Evolutionary conservation across 2,329 filamentous ascomycete species (phyloP).

Genomic region (Dactylellina cionopaga): DNA sequence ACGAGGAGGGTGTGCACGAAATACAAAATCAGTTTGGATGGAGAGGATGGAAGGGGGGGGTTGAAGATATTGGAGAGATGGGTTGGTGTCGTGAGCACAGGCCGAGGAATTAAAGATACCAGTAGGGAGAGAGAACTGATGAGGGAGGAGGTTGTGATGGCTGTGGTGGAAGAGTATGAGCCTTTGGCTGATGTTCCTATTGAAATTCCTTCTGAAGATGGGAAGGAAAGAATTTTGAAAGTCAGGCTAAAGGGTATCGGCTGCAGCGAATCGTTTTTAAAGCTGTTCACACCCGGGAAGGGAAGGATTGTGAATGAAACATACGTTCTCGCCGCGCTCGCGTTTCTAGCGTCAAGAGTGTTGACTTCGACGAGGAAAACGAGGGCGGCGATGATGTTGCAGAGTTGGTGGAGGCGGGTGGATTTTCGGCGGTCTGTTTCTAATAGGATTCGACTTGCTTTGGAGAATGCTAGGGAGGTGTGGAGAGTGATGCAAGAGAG

Average conservation of each 20-base stretch:
- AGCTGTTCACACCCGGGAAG: constrained; percentile 54
- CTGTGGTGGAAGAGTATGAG: constrained; percentile 69
- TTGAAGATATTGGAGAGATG: constrained; percentile 64
- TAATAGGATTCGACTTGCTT: constrained; percentile 16
- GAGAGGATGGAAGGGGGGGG: constrained; percentile 53
- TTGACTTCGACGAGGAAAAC: constrained; percentile 63
- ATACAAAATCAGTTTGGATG: constrained; percentile 54
- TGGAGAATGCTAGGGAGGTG: constrained; percentile 32
- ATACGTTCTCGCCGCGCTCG: constrained; percentile 68
- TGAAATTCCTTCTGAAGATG: not conserved
- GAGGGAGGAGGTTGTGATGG: constrained; percentile 66
- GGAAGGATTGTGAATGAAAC: constrained; percentile 66
- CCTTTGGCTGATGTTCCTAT: constrained; percentile 59
- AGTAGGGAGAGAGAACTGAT: constrained; percentile 71
- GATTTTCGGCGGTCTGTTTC: constrained; percentile 48
- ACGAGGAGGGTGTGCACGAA: constrained; percentile 62
- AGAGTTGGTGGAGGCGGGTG: constrained; percentile 53
- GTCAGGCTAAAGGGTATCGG: constrained; percentile 61
- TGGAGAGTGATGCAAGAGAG: constrained; percentile 14
- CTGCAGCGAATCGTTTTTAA: constrained; percentile 55
- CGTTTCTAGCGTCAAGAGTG: constrained; percentile 70
- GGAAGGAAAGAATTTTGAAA: constrained; percentile 54
- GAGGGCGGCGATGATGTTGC: constrained; percentile 44
- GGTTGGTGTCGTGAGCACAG: constrained; percentile 66
- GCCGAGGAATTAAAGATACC: constrained; percentile 63